Evolutionary conservation across 768 basidiomycete genomes (phyloP).

Genomic region (Pleurotus sapidus): DNA sequence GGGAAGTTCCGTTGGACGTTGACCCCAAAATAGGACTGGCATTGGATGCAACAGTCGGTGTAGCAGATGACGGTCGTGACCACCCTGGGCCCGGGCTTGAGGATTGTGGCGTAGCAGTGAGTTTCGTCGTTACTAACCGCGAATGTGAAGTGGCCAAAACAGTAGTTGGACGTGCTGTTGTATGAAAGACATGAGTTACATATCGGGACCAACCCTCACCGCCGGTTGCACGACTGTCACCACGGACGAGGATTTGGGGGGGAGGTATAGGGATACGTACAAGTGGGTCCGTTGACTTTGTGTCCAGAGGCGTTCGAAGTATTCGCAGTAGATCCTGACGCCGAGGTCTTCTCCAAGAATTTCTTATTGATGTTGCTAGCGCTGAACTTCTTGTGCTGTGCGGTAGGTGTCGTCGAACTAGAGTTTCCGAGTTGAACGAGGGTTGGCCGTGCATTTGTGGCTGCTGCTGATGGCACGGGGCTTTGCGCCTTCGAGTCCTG

Average conservation of each 20-base stretch:
- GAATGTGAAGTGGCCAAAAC: conserved; percentile 64
- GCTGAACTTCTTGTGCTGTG: conserved; percentile 81
- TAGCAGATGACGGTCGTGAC: conserved; percentile 76
- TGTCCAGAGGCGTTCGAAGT: conserved; percentile 38
- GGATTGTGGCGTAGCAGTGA: conserved; percentile 67
- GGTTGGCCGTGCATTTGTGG: conserved; percentile 32
- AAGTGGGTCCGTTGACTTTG: conserved; percentile 46
- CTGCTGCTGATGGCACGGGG: conserved; percentile 10
- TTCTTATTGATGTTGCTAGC: conserved; percentile 95
- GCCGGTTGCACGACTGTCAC: conserved; percentile 3
- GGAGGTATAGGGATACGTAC: conserved; percentile 35
- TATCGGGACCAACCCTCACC: conserved; percentile 3
- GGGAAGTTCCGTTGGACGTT: conserved; percentile 37
- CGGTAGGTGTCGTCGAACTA: conserved; percentile 28
- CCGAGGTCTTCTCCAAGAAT: conserved; percentile 87
- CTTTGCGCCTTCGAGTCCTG: neutral
- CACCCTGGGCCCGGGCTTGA: conserved; percentile 64
- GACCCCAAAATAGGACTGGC: conserved; percentile 31
- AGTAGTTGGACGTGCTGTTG: conserved; percentile 53
- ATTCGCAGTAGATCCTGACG: conserved; percentile 45
- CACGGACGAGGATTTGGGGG: neutral
- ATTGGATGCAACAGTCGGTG: conserved; percentile 46
- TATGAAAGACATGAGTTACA: conserved; percentile 9
- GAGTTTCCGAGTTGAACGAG: conserved; percentile 43
- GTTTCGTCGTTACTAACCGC: conserved; percentile 81